Evolutionary conservation across 345 rosid species (phyloP).

Genomic region (Boechera stricta): DNA sequence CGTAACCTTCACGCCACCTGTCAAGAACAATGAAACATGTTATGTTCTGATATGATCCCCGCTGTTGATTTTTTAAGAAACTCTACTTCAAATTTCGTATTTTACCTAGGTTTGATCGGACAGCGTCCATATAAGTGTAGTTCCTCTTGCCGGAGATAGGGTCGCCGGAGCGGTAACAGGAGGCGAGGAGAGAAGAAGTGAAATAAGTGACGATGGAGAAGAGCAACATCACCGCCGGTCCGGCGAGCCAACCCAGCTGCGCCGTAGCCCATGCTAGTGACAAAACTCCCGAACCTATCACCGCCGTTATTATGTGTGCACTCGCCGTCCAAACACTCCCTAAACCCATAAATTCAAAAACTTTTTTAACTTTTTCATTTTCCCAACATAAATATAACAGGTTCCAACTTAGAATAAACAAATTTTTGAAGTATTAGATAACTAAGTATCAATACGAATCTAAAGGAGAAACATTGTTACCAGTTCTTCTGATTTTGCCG

Average conservation of each 20-base stretch:
- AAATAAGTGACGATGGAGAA: constrained; percentile 55
- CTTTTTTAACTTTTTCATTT: background rate
- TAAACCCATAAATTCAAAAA: background rate
- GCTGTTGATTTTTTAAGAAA: background rate
- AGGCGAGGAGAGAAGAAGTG: constrained; percentile 48
- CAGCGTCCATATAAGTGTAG: constrained; percentile 53
- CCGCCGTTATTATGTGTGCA: constrained; percentile 65
- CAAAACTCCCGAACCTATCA: constrained; percentile 67
- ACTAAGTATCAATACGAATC: background rate
- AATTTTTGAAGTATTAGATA: background rate
- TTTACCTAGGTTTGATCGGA: constrained; percentile 51
- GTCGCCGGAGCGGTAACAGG: constrained; percentile 54
- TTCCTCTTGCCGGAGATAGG: constrained; percentile 54
- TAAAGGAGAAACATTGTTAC: constrained; percentile 39
- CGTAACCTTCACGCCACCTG: constrained; percentile 48
- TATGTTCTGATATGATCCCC: background rate
- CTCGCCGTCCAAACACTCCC: constrained; percentile 56
- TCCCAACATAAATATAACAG: background rate
- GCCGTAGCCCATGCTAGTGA: constrained; percentile 67
- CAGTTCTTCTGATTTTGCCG: constrained; percentile 72
- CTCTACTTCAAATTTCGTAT: background rate
- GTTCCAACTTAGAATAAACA: background rate
- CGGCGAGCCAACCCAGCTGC: constrained; percentile 68
- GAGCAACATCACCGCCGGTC: constrained; percentile 51
- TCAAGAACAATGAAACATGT: background rate